phyloP scores from a whole-genome alignment of 495 filamentous ascomycete genomes.

The Hypomontagnella submonticulosa region DNA sequence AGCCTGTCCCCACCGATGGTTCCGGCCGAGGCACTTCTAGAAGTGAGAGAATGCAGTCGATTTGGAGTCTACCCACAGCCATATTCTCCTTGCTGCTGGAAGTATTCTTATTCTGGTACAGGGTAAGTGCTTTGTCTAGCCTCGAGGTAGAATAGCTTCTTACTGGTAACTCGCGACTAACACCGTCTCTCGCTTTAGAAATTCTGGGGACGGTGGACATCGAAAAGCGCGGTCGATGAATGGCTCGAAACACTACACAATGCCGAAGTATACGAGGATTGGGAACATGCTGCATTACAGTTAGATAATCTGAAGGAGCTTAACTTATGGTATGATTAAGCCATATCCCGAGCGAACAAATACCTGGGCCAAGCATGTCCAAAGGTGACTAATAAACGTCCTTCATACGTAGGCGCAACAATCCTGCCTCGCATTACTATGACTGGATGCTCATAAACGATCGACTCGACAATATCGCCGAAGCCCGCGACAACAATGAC shows the following conservation, averaged over 20 bases:
- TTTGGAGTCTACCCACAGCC: conserved; percentile 55
- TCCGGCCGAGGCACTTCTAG: conserved; percentile 22
- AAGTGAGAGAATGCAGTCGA: conserved; percentile 47
- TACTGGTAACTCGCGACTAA: conserved; percentile 14
- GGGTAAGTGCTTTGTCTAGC: conserved; percentile 55
- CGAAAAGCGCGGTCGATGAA: conserved; percentile 62
- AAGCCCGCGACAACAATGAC: conserved; percentile 80
- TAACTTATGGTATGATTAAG: conserved; percentile 75
- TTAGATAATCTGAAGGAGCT: conserved; percentile 81
- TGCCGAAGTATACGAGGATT: conserved; percentile 80
- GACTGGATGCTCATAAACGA: conserved; percentile 89
- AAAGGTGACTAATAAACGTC: conserved; percentile 22
- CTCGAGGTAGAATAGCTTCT: background rate
- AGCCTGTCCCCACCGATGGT: conserved; percentile 21
- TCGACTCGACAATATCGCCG: conserved; percentile 75
- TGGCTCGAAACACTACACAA: conserved; percentile 68
- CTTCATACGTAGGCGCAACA: conserved; percentile 72
- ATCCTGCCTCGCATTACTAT: conserved; percentile 82
- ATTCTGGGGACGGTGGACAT: conserved; percentile 64
- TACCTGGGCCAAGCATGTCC: background rate
- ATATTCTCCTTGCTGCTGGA: conserved; percentile 68
- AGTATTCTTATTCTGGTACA: conserved; percentile 72
- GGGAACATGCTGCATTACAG: conserved; percentile 81
- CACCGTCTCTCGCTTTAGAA: conserved; percentile 53
- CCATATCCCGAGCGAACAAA: conserved; percentile 1